Conservation (phyloP, 129 eudicot species). For the Smallanthus sonchifolius region DNA sequence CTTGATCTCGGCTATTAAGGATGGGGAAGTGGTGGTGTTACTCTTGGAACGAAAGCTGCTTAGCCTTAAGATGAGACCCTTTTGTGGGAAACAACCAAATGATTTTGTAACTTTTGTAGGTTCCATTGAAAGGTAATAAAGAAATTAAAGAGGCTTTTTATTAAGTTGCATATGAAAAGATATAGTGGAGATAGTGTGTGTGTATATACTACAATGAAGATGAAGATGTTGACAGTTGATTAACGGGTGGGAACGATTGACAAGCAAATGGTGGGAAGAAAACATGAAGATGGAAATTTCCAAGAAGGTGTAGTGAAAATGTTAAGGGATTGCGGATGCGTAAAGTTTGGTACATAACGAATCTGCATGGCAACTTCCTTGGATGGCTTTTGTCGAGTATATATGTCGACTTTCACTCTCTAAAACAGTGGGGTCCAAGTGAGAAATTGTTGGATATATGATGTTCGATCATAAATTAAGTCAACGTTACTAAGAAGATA, state of each 20-base stretch:
- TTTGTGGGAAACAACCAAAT: slow-evolving; percentile 44
- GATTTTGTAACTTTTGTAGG: slow-evolving; percentile 29
- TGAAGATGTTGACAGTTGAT: background rate
- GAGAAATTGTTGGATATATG: no score
- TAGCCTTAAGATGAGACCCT: slow-evolving; percentile 32
- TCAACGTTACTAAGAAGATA: no score
- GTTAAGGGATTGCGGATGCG: slow-evolving; percentile 11
- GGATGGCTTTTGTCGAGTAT: slow-evolving; percentile 22
- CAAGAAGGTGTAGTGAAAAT: slow-evolving; percentile 13
- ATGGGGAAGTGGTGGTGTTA: slow-evolving; percentile 22
- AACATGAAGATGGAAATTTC: slow-evolving; percentile 13
- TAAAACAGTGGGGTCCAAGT: no score
- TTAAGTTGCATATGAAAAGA: background rate
- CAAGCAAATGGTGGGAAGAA: slow-evolving; percentile 2
- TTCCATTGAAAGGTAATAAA: slow-evolving; percentile 25
- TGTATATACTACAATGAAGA: background rate
- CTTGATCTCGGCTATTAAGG: slow-evolving; percentile 25
- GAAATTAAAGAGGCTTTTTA: background rate
- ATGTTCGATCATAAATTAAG: no score
- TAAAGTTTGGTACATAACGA: slow-evolving; percentile 34
- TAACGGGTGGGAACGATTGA: background rate
- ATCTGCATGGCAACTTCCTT: slow-evolving; percentile 70
- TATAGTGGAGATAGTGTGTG: background rate
- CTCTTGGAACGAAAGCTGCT: slow-evolving; percentile 29
- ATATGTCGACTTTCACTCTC: background rate